phyloP scores from a whole-genome alignment of 2,329 filamentous ascomycete genomes.

The Neopestalotiopsis rosae region DNA sequence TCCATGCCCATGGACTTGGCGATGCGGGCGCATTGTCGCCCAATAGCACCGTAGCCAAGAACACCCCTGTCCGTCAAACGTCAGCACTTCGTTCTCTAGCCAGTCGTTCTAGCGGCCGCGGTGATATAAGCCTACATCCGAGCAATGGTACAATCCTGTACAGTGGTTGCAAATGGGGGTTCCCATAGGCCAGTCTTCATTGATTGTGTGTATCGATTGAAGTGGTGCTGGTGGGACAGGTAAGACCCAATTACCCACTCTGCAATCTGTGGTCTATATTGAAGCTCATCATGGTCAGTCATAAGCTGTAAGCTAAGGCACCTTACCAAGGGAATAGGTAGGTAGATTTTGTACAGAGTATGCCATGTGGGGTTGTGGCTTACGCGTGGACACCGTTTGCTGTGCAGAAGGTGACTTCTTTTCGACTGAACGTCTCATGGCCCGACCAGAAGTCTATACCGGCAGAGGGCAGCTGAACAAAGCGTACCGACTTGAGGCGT shows the following conservation, averaged over 20 bases:
- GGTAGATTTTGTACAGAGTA: background rate
- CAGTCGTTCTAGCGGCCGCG: background rate
- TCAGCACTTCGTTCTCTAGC: background rate
- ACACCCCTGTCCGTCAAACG: slow-evolving; percentile 35
- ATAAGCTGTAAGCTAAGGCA: background rate
- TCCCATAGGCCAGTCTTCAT: slow-evolving; percentile 16
- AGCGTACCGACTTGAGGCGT: slow-evolving; percentile 42
- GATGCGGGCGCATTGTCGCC: slow-evolving; percentile 50
- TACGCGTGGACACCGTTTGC: slow-evolving; percentile 63
- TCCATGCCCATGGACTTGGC: slow-evolving; percentile 67
- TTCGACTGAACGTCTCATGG: slow-evolving; percentile 49
- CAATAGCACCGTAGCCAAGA: slow-evolving; percentile 51
- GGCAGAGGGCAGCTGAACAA: slow-evolving; percentile 49
- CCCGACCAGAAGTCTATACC: slow-evolving; percentile 47
- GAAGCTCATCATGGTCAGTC: background rate
- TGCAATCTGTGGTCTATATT: slow-evolving; percentile 57
- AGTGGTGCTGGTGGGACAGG: slow-evolving; percentile 52
- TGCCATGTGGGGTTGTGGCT: slow-evolving; percentile 25
- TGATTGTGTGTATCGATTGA: slow-evolving; percentile 1
- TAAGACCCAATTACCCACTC: slow-evolving; percentile 62
- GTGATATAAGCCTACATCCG: slow-evolving; percentile 7
- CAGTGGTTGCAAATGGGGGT: slow-evolving; percentile 7
- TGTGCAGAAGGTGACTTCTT: slow-evolving; percentile 56
- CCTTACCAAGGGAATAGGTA: background rate
- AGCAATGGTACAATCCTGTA: slow-evolving; percentile 13